Conservation (phyloP, 1,284 basidiomycete species). For the Clitocybe nebularis region DNA sequence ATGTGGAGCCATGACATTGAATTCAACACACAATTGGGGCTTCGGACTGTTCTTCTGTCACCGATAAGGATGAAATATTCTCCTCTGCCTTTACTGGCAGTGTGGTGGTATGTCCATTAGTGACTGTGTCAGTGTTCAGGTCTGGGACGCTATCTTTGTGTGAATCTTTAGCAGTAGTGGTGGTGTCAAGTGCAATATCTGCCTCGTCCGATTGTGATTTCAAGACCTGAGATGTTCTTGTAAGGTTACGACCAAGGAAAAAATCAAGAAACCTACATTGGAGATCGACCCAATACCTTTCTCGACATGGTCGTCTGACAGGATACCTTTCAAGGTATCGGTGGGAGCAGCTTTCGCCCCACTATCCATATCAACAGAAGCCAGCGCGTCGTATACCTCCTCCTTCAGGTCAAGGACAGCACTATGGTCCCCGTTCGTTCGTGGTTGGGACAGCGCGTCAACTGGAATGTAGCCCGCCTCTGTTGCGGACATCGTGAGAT, state of each 20-base stretch:
- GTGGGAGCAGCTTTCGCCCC: constrained; percentile 6
- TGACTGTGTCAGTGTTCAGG: no score
- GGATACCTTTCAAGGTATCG: constrained; percentile 7
- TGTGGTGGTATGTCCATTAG: no score
- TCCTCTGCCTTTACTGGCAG: no score
- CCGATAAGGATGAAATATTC: no score
- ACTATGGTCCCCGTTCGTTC: constrained; percentile 11
- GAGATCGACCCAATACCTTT: constrained; percentile 6
- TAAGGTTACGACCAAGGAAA: background rate
- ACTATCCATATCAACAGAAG: constrained; percentile 3
- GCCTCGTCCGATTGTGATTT: constrained; percentile 1
- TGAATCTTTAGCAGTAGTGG: no score
- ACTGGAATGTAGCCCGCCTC: constrained; percentile 11
- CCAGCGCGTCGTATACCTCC: constrained; percentile 10
- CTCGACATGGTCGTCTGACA: constrained; percentile 4
- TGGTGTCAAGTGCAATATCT: no score
- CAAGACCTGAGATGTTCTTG: no score
- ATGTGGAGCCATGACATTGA: no score
- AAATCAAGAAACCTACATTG: constrained; percentile 10
- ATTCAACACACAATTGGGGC: no score
- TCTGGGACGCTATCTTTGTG: no score
- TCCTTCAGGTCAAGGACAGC: constrained; percentile 1
- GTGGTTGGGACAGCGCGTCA: constrained; percentile 8
- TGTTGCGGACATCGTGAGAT: constrained; percentile 17
- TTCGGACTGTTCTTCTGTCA: no score